A percentile compares a stretch with the other conserved stretches of the same genome.
Conservation (phyloP, 257 asterid species). For the Primulina huaijiensis region DNA sequence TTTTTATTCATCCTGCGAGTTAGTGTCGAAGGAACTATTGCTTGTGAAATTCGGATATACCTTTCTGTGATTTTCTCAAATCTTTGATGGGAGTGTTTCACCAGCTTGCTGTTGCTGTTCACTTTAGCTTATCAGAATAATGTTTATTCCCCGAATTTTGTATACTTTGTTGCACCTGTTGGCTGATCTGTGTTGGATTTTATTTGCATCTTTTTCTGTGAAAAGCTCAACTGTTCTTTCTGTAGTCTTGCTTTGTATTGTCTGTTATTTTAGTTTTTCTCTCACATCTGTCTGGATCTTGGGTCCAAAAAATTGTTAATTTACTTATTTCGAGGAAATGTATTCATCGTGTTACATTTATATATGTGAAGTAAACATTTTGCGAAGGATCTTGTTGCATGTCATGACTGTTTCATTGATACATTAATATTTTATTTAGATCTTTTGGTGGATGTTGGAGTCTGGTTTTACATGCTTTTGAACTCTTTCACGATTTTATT, state of each 20-base stretch:
- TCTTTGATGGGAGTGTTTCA: neutral
- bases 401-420: neutral
- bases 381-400: neutral
- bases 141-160: too few relatives aligned
- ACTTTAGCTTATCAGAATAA: too few relatives aligned
- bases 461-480: neutral
- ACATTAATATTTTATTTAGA: too few relatives aligned
- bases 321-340: neutral
- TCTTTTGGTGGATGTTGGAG: neutral
- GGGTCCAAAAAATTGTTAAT: neutral
- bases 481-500: neutral
- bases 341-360: neutral
- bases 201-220: too few relatives aligned
- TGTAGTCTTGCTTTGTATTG: neutral
- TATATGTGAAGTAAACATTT: neutral
- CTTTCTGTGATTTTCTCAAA: neutral
- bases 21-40: neutral
- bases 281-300: neutral
- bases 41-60: neutral
- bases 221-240: neutral
- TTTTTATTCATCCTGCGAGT: neutral
- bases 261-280: too few relatives aligned
- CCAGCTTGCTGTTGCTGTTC: neutral
- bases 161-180: neutral
- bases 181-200: too few relatives aligned